Conservation (phyloP, 768 basidiomycete species). For the Lactifluus echinatus region DNA sequence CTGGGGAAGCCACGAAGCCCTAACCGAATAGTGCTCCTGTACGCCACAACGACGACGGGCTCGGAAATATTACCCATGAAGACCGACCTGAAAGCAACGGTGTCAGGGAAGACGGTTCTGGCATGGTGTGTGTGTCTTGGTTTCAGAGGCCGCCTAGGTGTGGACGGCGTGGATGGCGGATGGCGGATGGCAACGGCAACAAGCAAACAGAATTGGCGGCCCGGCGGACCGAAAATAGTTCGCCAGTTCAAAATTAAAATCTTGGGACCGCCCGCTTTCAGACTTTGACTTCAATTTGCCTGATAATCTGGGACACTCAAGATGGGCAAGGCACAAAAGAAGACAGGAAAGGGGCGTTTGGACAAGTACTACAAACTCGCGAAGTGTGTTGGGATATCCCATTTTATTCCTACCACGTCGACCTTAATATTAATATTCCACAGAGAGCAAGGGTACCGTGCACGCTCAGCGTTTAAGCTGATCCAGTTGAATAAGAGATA, state of each 20-base stretch:
- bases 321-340: slow-evolving; percentile 62
- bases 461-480: slow-evolving; percentile 98
- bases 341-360: slow-evolving; percentile 91
- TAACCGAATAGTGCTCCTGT: slow-evolving; percentile 14
- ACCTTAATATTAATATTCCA: background rate
- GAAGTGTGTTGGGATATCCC: slow-evolving; percentile 41
- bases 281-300: background rate
- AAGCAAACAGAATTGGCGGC: too few relatives aligned
- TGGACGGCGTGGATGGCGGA: too few relatives aligned
- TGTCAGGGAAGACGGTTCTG: slow-evolving; percentile 21
- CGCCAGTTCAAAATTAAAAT: too few relatives aligned
- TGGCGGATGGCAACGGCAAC: too few relatives aligned
- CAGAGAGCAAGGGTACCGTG: slow-evolving; percentile 98
- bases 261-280: background rate
- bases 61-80: slow-evolving; percentile 2
- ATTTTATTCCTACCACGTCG: slow-evolving; percentile 7
- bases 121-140: slow-evolving; percentile 18
- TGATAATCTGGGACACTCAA: background rate
- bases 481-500: slow-evolving; percentile 99
- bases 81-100: slow-evolving; percentile 22
- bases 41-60: slow-evolving; percentile 20
- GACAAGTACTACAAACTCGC: slow-evolving; percentile 98
- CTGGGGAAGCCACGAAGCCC: background rate
- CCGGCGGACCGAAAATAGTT: background rate
- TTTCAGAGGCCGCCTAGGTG: too few relatives aligned